These are phyloP conservation scores for Simmondsia chinensis DNA, from an alignment of 148 eudicot species.

Conservation along the genomic window DNA sequence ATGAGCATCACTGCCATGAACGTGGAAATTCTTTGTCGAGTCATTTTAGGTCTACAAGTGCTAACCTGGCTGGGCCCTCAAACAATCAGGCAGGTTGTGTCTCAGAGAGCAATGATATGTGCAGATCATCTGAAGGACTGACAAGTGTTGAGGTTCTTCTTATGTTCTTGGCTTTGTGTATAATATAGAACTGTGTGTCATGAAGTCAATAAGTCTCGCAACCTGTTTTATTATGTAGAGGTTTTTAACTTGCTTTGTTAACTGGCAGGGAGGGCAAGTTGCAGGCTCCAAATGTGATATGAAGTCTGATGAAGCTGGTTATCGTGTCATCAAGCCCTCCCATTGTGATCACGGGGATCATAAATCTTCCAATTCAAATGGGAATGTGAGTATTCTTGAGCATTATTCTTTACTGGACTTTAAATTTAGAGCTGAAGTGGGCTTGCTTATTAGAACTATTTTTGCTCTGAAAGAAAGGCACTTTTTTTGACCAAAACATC, in stretches of 20 bases:
- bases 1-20: constrained; percentile 21
- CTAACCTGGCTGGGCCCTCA: constrained; percentile 8
- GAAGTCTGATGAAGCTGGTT: constrained; percentile 21
- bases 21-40: constrained; percentile 20
- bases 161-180: constrained; percentile 2
- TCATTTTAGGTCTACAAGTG: constrained; percentile 27
- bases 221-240: constrained; percentile 14
- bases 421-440: too few species aligned
- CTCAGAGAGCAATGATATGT: constrained; percentile 11
- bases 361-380: constrained; percentile 22
- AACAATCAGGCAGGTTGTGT: constrained; percentile 19
- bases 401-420: too few species aligned
- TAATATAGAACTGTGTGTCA: too few species aligned
- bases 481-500: too few species aligned
- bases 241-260: constrained; percentile 31
- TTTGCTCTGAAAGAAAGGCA: too few species aligned
- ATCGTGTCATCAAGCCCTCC: constrained; percentile 7
- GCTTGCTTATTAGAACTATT: too few species aligned
- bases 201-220: too few species aligned
- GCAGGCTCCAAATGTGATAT: constrained; percentile 9
- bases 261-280: constrained; percentile 39
- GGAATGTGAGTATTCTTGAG: constrained; percentile 34
- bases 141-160: constrained; percentile 14
- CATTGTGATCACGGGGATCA: constrained; percentile 10
- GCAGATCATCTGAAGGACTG: constrained; percentile 11